Evolutionary conservation across 2,329 filamentous ascomycete genomes (phyloP).

Genomic region (Ceratocystis alfenasii): DNA sequence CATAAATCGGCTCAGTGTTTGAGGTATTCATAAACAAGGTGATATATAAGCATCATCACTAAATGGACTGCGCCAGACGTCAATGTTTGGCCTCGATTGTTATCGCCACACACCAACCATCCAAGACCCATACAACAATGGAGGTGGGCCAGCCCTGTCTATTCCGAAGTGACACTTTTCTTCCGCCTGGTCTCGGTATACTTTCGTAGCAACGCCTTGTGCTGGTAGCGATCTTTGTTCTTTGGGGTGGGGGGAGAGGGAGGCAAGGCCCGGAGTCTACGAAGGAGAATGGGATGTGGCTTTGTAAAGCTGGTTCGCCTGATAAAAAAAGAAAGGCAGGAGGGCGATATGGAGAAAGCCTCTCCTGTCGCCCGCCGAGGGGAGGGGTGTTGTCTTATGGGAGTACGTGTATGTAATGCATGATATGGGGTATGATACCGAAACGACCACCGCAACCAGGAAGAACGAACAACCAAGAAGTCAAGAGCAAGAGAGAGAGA

Average conservation of each 20-base stretch:
- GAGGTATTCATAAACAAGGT: constrained; percentile 1
- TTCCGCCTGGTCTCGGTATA: background rate
- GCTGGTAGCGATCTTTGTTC: background rate
- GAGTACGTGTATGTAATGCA: background rate
- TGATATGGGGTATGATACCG: background rate
- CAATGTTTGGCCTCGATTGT: no score
- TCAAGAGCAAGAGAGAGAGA: background rate
- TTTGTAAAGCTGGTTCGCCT: background rate
- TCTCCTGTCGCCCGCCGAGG: background rate
- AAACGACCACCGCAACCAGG: no score
- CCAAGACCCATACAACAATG: background rate
- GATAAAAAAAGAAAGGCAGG: background rate
- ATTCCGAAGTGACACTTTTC: no score
- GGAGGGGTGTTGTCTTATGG: background rate
- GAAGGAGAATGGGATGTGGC: background rate
- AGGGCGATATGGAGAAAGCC: background rate
- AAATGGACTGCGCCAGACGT: background rate
- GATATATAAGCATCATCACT: background rate
- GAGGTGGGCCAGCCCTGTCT: background rate
- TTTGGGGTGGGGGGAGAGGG: background rate
- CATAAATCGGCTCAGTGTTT: background rate
- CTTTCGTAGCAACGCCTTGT: background rate
- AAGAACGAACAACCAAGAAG: no score
- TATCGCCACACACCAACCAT: no score
- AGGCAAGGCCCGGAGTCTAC: background rate